phyloP scores from a whole-genome alignment of 2,329 filamentous ascomycete genomes.

The Fusarium sp. region DNA sequence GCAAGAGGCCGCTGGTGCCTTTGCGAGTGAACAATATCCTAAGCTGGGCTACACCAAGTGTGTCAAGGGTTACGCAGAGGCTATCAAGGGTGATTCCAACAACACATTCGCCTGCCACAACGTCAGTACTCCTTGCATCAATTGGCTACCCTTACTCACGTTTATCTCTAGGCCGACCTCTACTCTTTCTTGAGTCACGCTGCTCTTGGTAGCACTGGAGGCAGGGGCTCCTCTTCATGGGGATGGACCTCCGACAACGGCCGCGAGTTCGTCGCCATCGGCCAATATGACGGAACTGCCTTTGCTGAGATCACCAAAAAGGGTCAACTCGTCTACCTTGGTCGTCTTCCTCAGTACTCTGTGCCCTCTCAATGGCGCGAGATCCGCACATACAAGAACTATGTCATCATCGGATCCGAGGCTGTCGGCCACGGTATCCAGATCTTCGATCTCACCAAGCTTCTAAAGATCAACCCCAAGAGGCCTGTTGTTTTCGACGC shows the following conservation, averaged over 20 bases:
- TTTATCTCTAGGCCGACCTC: constrained; percentile 53
- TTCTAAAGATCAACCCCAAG: constrained; percentile 58
- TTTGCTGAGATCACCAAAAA: constrained; percentile 60
- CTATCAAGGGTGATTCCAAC: constrained; percentile 56
- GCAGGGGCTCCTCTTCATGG: constrained; percentile 54
- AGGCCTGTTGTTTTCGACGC: constrained; percentile 50
- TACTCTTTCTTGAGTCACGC: constrained; percentile 67
- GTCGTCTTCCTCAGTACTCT: constrained; percentile 58
- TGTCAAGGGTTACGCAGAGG: constrained; percentile 56
- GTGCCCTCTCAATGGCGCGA: constrained; percentile 53
- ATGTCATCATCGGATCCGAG: constrained; percentile 55
- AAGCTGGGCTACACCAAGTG: constrained; percentile 54
- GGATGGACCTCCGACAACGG: constrained; percentile 61
- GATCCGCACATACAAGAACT: constrained; percentile 54
- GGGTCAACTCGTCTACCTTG: constrained; percentile 59
- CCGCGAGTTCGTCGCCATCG: constrained; percentile 61
- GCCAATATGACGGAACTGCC: constrained; percentile 61
- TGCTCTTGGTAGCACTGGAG: constrained; percentile 59
- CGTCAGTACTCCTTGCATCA: constrained; percentile 39
- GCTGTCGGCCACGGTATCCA: constrained; percentile 67
- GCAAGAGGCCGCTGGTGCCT: constrained; percentile 48
- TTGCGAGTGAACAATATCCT: constrained; percentile 51
- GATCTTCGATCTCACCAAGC: constrained; percentile 70
- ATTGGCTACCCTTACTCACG: fast-evolving
- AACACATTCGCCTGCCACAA: constrained; percentile 62